Conservation (phyloP, 2,329 filamentous ascomycete species). For the Exophiala lecanii-corni region DNA sequence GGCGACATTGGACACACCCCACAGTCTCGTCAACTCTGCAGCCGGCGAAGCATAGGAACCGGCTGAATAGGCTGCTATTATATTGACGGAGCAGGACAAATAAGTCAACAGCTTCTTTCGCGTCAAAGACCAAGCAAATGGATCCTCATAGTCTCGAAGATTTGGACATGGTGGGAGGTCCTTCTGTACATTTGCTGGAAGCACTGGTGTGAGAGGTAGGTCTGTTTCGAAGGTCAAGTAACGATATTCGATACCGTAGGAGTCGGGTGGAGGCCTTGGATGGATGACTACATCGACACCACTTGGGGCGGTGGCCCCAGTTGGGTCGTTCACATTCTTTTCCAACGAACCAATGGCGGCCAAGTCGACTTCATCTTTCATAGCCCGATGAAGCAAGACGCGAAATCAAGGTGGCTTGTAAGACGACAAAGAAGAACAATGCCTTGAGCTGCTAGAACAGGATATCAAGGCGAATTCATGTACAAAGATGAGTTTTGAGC, state of each 20-base stretch:
- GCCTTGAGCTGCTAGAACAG: too few relatives aligned
- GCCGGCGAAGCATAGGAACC: constrained; percentile 73
- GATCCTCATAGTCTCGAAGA: constrained; percentile 62
- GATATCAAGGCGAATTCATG: too few relatives aligned
- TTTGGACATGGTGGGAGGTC: constrained; percentile 46
- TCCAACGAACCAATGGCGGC: too few relatives aligned
- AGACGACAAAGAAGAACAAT: too few relatives aligned
- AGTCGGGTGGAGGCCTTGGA: too few relatives aligned
- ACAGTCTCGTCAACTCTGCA: constrained; percentile 60
- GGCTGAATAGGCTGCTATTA: constrained; percentile 73
- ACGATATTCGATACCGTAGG: constrained; percentile 20
- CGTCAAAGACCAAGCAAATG: constrained; percentile 65
- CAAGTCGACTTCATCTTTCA: too few relatives aligned
- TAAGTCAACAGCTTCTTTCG: constrained; percentile 70
- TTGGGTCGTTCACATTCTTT: too few relatives aligned
- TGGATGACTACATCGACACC: too few relatives aligned
- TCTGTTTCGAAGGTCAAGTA: constrained; percentile 25
- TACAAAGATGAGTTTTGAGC: too few relatives aligned
- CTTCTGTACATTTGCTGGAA: constrained; percentile 8
- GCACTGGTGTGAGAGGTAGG: constrained; percentile 17
- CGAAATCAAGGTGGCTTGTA: too few relatives aligned
- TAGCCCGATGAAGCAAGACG: too few relatives aligned
- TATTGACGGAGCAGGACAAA: constrained; percentile 71
- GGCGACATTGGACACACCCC: constrained; percentile 59
- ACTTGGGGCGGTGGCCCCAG: too few relatives aligned